phyloP scores from a whole-genome alignment of 495 filamentous ascomycete species.

The Elaphomyces granulatus region DNA sequence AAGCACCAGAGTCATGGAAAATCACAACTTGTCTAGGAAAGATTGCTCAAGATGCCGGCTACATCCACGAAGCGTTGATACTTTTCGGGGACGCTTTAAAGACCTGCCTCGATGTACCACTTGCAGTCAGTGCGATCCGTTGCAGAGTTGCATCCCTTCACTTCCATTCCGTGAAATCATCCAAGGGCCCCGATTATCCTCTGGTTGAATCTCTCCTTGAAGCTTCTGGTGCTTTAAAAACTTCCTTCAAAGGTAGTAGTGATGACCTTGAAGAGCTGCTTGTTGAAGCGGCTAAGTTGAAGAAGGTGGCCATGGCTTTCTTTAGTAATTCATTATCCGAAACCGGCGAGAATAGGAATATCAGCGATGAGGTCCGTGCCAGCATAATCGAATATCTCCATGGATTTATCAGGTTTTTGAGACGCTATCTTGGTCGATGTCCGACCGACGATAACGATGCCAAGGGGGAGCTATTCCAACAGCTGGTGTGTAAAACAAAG shows the following conservation, averaged over 20 bases:
- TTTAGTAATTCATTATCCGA: conserved; percentile 30
- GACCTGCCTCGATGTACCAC: conserved; percentile 23
- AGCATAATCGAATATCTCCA: conserved; percentile 26
- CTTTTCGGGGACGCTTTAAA: conserved; percentile 25
- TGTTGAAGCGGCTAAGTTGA: conserved; percentile 44
- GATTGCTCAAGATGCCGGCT: conserved; percentile 32
- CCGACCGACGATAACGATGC: conserved; percentile 18
- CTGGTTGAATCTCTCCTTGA: conserved; percentile 18
- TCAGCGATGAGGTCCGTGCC: conserved; percentile 9
- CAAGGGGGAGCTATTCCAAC: conserved; percentile 19
- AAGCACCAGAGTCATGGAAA: conserved; percentile 5
- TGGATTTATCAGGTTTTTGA: conserved; percentile 28
- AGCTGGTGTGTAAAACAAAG: conserved; percentile 18
- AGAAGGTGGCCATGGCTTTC: conserved; percentile 43
- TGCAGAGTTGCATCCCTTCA: conserved; percentile 31
- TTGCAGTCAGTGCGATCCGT: conserved; percentile 24
- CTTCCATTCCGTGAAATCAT: conserved; percentile 23
- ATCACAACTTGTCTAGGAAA: conserved; percentile 27
- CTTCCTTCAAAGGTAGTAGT: conserved; percentile 47
- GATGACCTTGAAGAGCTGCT: conserved; percentile 58
- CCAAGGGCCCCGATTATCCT: conserved; percentile 11
- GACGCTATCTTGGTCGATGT: conserved; percentile 31
- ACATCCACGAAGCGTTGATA: conserved; percentile 30
- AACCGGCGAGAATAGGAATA: conserved; percentile 2
- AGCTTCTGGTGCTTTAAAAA: conserved; percentile 35